Evolutionary conservation across 306 rosid genomes (phyloP).

Genomic region (Quercus wislizeni): DNA sequence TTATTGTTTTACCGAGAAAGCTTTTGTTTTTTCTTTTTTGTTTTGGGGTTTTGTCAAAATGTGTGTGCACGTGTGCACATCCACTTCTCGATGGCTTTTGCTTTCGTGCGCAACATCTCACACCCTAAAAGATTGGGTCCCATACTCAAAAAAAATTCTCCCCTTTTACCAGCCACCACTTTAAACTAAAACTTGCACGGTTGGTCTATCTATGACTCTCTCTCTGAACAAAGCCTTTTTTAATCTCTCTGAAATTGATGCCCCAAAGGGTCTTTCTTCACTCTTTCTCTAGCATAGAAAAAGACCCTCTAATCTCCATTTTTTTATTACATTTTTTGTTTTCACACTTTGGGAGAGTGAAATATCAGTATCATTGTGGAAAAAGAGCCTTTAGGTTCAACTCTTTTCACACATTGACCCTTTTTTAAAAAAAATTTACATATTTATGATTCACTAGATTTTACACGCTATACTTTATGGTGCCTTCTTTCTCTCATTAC

Average conservation of each 20-base stretch:
- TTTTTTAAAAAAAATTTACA: neutral
- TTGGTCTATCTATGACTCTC: constrained; percentile 19
- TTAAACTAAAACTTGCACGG: constrained; percentile 36
- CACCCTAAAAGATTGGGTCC: constrained; percentile 21
- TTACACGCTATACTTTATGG: neutral
- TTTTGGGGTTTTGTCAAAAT: neutral
- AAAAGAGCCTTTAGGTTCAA: neutral
- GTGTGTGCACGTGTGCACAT: constrained; percentile 64
- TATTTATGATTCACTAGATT: neutral
- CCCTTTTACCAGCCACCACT: constrained; percentile 30
- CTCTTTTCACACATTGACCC: neutral
- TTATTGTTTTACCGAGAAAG: neutral
- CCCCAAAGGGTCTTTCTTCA: neutral
- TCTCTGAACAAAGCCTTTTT: neutral
- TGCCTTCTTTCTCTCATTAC: neutral
- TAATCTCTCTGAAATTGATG: neutral
- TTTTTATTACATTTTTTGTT: neutral
- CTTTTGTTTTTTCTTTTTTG: too few relatives aligned
- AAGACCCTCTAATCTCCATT: neutral
- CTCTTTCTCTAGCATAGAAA: neutral
- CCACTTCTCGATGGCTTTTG: constrained; percentile 38
- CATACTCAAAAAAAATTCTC: neutral
- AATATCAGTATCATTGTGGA: neutral
- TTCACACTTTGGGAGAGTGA: neutral
- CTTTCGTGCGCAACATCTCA: constrained; percentile 38